phyloP scores from a whole-genome alignment of 768 basidiomycete genomes.

The Rhizopogon vulgaris region DNA sequence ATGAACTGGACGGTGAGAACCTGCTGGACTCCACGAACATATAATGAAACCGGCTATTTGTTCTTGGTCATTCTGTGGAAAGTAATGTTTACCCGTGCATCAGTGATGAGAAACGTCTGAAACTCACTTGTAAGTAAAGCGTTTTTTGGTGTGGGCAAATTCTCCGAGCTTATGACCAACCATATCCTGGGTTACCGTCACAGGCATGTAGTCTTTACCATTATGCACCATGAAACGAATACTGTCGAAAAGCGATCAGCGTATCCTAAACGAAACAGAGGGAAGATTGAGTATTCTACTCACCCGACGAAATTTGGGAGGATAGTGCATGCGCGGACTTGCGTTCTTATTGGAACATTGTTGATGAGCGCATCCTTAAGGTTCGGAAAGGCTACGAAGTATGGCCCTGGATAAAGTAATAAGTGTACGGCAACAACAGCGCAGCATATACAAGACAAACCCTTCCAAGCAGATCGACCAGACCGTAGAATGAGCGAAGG shows the following conservation, averaged over 20 bases:
- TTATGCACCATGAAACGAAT: constrained; percentile 92
- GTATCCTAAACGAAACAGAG: neutral
- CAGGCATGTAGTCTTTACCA: constrained; percentile 83
- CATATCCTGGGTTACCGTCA: constrained; percentile 92
- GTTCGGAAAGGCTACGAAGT: constrained; percentile 90
- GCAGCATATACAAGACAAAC: constrained; percentile 26
- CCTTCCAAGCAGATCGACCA: constrained; percentile 84
- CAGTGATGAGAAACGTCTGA: neutral
- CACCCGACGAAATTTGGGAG: constrained; percentile 96
- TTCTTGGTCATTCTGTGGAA: constrained; percentile 36
- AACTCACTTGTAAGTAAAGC: constrained; percentile 79
- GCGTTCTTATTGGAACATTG: constrained; percentile 83
- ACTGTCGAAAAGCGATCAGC: constrained; percentile 31
- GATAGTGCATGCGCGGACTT: constrained; percentile 86
- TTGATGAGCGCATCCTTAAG: constrained; percentile 73
- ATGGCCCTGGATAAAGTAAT: constrained; percentile 59
- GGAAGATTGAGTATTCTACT: constrained; percentile 17
- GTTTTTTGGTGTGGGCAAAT: constrained; percentile 86
- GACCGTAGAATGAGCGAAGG: constrained; percentile 54
- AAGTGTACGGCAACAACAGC: neutral
- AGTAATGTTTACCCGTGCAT: neutral
- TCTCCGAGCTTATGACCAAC: constrained; percentile 97
- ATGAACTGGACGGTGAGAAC: too few relatives aligned
- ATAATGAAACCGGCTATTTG: constrained; percentile 20
- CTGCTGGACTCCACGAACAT: neutral